A percentile compares a stretch with the other conserved stretches of the same genome.
Evolutionary conservation across 2,329 filamentous ascomycete species (phyloP).

Genomic region (Diaporthe batatas): DNA sequence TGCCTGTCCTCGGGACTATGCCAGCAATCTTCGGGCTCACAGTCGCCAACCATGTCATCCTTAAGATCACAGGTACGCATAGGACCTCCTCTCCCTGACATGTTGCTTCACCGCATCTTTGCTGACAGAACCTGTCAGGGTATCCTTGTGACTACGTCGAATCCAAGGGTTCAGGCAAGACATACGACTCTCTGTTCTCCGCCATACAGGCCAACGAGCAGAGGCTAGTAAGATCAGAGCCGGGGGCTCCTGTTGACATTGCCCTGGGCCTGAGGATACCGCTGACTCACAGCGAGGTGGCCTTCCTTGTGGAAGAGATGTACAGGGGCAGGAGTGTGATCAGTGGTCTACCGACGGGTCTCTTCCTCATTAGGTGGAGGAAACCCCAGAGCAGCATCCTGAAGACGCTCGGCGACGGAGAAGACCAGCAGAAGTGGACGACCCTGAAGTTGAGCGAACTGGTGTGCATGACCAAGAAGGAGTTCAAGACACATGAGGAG

Average conservation of each 20-base stretch:
- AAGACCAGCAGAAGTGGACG: conserved; percentile 83
- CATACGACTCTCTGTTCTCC: conserved; percentile 88
- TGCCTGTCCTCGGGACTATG: conserved; percentile 97
- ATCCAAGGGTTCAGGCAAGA: conserved; percentile 86
- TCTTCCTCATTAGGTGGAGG: conserved; percentile 86
- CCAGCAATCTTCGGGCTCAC: conserved; percentile 95
- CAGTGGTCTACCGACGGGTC: conserved; percentile 82
- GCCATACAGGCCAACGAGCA: conserved; percentile 84
- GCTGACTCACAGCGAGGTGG: conserved; percentile 82
- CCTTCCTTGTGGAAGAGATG: conserved; percentile 90
- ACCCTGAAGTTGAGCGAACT: conserved; percentile 77
- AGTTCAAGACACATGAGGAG: conserved; percentile 83
- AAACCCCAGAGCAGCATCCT: conserved; percentile 72
- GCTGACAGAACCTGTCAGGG: conserved; percentile 53
- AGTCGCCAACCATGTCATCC: conserved; percentile 91
- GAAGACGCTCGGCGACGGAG: conserved; percentile 71
- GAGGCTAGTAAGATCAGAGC: conserved; percentile 71
- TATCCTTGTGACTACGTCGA: conserved; percentile 90
- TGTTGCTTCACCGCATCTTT: background rate
- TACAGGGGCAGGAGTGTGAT: conserved; percentile 86
- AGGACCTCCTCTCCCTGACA: background rate
- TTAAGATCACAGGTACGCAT: conserved; percentile 72
- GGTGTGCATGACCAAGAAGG: conserved; percentile 94
- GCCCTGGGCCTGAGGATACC: conserved; percentile 83
- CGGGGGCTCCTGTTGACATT: conserved; percentile 60